Conservation (phyloP, 2,329 filamentous ascomycete genomes). For the Alternaria atra region DNA sequence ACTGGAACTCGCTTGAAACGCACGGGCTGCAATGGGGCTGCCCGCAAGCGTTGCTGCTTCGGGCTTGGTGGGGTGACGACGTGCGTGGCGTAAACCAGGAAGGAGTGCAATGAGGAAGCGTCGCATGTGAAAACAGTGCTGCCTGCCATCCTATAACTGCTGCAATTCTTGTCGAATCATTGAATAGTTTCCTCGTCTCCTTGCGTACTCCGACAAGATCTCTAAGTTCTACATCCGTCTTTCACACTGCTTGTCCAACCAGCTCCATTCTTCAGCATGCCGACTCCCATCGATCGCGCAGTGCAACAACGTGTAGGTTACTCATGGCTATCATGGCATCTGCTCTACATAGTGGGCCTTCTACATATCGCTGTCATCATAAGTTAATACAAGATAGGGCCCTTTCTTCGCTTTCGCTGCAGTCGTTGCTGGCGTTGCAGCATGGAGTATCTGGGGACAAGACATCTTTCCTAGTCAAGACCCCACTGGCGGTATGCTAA, state of each 20-base stretch:
- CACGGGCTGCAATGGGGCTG: conserved; percentile 43
- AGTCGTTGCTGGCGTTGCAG: conserved; percentile 80
- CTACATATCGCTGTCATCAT: not conserved
- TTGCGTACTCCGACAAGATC: not conserved
- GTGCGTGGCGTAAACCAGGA: conserved; percentile 32
- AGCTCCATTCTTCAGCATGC: conserved; percentile 49
- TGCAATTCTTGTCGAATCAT: not conserved
- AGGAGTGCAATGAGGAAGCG: conserved; percentile 8
- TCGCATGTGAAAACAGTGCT: conserved; percentile 20
- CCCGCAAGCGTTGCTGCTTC: conserved; percentile 23
- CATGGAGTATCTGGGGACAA: conserved; percentile 84
- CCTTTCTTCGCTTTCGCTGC: conserved; percentile 71
- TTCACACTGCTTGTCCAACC: not conserved
- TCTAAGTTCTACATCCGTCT: not conserved
- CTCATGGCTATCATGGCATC: conserved; percentile 28
- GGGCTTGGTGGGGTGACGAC: conserved; percentile 36
- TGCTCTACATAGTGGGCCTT: conserved; percentile 34
- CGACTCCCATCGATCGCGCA: conserved; percentile 60
- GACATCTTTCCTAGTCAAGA: conserved; percentile 85
- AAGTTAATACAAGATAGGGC: conserved; percentile 27
- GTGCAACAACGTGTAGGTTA: conserved; percentile 55
- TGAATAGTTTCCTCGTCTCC: too few species aligned
- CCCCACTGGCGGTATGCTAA: conserved; percentile 73
- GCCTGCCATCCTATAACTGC: conserved; percentile 14
- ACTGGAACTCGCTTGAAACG: conserved; percentile 45